Percentiles rank a stretch among this genome's conserved stretches.
phyloP scores from a whole-genome alignment of 768 basidiomycete species.

The Macrolepiota fuliginosa region DNA sequence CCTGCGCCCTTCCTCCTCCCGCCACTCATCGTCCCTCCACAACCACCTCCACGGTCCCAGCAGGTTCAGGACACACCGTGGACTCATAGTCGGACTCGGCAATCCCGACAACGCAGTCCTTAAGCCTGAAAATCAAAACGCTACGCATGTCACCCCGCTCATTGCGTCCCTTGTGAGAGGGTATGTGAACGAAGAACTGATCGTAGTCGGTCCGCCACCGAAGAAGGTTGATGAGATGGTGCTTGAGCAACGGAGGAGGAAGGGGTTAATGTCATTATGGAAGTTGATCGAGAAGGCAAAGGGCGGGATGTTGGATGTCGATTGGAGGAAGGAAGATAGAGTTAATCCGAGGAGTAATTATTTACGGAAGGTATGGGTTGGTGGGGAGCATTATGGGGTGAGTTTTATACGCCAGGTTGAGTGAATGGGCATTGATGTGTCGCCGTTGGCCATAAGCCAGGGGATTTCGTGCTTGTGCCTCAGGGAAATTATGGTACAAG shows the following conservation, averaged over 20 bases:
- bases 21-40: background rate
- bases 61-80: background rate
- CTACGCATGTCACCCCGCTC: slow-evolving; percentile 62
- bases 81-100: slow-evolving; percentile 23
- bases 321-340: slow-evolving; percentile 31
- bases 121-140: slow-evolving; percentile 47
- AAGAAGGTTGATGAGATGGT: slow-evolving; percentile 23
- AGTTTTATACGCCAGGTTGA: background rate
- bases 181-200: slow-evolving; percentile 52
- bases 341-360: slow-evolving; percentile 30
- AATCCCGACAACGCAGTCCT: slow-evolving; percentile 59
- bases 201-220: slow-evolving; percentile 50
- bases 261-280: slow-evolving; percentile 24
- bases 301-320: slow-evolving; percentile 21
- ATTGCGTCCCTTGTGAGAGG: slow-evolving; percentile 50
- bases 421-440: background rate
- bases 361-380: slow-evolving; percentile 39
- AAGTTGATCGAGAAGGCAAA: slow-evolving; percentile 25
- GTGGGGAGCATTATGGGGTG: slow-evolving; percentile 43
- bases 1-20: background rate
- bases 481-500: slow-evolving; percentile 23
- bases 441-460: slow-evolving; percentile 42
- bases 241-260: slow-evolving; percentile 24
- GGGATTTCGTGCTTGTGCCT: slow-evolving; percentile 59
- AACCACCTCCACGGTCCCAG: slow-evolving; percentile 15